A percentile compares a stretch with the other conserved stretches of the same genome.
Conservation (phyloP, 345 rosid species). For the Salix exigua region DNA sequence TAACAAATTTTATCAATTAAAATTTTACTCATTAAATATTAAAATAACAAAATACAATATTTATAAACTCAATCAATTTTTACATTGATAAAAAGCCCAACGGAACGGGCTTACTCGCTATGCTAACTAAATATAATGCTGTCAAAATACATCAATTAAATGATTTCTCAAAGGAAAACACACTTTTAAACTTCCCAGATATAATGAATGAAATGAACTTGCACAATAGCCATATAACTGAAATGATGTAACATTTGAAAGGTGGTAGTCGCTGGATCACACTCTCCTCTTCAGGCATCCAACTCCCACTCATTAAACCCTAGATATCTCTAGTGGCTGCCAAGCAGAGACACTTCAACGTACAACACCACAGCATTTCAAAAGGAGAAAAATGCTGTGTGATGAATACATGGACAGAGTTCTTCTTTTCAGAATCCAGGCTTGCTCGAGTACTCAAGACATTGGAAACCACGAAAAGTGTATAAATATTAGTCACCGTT, state of each 20-base stretch:
- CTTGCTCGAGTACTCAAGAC: background rate
- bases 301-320: background rate
- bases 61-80: too few species aligned
- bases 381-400: background rate
- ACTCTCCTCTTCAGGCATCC: background rate
- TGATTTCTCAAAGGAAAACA: too few species aligned
- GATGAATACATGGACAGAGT: background rate
- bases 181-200: too few species aligned
- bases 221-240: background rate
- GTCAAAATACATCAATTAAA: too few species aligned
- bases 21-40: too few species aligned
- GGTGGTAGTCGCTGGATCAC: conserved; percentile 9
- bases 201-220: background rate
- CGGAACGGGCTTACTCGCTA: too few species aligned
- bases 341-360: background rate
- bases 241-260: background rate
- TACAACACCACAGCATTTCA: background rate
- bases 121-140: too few species aligned
- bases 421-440: background rate
- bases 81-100: too few species aligned
- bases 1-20: too few species aligned
- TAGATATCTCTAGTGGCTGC: background rate
- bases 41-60: too few species aligned
- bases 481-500: too few species aligned
- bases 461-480: conserved; percentile 7